Conservation (phyloP, 2,329 filamentous ascomycete species). For the Claviceps purpurea region DNA sequence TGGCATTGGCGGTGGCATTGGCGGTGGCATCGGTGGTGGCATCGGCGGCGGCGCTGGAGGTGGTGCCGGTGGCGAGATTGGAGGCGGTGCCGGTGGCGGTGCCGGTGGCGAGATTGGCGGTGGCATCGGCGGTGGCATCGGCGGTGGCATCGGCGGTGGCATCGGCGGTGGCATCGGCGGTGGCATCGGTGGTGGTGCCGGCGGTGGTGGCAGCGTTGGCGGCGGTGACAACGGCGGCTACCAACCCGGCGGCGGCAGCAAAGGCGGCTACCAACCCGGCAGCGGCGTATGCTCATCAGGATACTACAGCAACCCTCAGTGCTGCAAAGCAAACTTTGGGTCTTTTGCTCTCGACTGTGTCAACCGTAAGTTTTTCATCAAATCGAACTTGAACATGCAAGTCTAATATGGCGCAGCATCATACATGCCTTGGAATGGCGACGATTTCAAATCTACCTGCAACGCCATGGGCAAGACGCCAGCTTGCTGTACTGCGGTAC, state of each 20-base stretch:
- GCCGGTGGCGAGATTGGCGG: background rate
- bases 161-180: too few relatives aligned
- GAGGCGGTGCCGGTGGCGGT: too few relatives aligned
- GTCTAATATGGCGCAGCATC: background rate
- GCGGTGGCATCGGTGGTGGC: background rate
- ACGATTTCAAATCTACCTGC: constrained; percentile 4
- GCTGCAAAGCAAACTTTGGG: constrained; percentile 35
- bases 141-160: background rate
- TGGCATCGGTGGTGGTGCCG: too few relatives aligned
- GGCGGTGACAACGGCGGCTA: too few relatives aligned
- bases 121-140: background rate
- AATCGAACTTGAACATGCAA: background rate
- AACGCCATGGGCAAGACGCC: constrained; percentile 1
- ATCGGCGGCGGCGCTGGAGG: background rate
- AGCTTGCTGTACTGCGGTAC: constrained; percentile 8
- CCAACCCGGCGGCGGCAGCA: too few relatives aligned
- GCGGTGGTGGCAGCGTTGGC: too few relatives aligned
- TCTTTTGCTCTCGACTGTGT: constrained; percentile 32
- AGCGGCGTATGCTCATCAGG: constrained; percentile 9
- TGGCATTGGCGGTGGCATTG: background rate
- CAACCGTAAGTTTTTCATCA: constrained; percentile 3
- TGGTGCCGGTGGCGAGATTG: background rate
- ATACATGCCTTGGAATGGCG: background rate
- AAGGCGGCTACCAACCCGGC: background rate
- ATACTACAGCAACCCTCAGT: constrained; percentile 21